Conservation (phyloP, 345 rosid species). For the Euphorbia peplus region DNA sequence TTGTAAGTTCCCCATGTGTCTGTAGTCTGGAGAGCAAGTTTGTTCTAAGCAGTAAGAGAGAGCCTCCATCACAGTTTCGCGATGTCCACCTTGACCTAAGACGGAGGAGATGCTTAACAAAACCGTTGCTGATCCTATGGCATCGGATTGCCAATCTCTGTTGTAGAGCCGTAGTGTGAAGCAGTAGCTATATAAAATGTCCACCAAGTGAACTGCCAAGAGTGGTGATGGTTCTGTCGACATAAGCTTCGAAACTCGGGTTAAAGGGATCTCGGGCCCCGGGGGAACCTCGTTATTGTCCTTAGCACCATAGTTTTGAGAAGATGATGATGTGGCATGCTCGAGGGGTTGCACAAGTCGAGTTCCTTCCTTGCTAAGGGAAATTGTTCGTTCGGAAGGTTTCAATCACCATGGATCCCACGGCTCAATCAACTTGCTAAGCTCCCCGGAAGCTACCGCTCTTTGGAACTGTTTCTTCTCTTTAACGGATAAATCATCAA, state of each 20-base stretch:
- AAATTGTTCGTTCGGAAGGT: conserved; percentile 56
- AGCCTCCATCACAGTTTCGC: conserved; percentile 59
- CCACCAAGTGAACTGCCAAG: conserved; percentile 65
- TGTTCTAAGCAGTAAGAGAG: conserved; percentile 66
- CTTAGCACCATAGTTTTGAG: conserved; percentile 18
- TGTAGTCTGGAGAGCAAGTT: conserved; percentile 73
- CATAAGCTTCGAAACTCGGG: conserved; percentile 53
- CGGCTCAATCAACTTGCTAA: conserved; percentile 80
- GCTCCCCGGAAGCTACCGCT: conserved; percentile 83
- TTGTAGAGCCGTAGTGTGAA: conserved; percentile 80
- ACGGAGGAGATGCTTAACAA: conserved; percentile 59
- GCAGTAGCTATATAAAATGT: conserved; percentile 68
- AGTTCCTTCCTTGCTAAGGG: conserved; percentile 59
- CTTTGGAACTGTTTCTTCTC: conserved; percentile 77
- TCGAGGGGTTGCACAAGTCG: conserved; percentile 52
- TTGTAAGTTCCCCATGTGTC: conserved; percentile 63
- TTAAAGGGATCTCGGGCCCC: conserved; percentile 66
- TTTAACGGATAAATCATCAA: conserved; percentile 66
- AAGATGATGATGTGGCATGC: conserved; percentile 22
- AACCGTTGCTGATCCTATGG: conserved; percentile 57
- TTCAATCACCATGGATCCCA: conserved; percentile 99
- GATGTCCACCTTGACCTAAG: conserved; percentile 61
- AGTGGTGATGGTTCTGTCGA: conserved; percentile 68
- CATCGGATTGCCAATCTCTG: conserved; percentile 83
- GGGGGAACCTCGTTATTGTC: conserved; percentile 47